These are phyloP conservation scores for Rosa chinensis DNA, from an alignment of 306 rosid genomes.

Conservation along the genomic window DNA sequence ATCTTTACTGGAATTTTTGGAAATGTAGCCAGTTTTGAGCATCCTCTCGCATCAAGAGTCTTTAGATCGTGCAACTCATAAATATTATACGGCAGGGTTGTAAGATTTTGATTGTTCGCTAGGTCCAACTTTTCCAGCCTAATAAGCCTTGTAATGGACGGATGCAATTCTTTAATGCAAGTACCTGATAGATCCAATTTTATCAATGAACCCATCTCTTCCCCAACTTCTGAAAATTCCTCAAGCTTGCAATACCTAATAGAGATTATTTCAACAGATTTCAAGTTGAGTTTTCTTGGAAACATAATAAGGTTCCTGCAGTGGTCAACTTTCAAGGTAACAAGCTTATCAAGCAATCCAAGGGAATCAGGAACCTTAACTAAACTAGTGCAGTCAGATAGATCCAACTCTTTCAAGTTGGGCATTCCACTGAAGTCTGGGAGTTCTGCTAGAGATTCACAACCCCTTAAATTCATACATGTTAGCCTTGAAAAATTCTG, in stretches of 20 bases:
- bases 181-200: not conserved
- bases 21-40: too few relatives aligned
- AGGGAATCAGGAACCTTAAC: not conserved
- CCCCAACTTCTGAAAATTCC: constrained; percentile 2
- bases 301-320: not conserved
- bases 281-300: constrained; percentile 12
- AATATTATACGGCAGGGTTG: too few relatives aligned
- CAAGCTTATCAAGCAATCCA: not conserved
- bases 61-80: too few relatives aligned
- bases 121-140: too few relatives aligned
- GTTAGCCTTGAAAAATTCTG: not conserved
- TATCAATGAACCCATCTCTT: not conserved
- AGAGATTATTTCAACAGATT: not conserved
- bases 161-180: not conserved
- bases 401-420: not conserved
- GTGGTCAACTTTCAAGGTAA: not conserved
- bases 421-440: not conserved
- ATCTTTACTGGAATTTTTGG: too few relatives aligned
- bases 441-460: not conserved
- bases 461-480: not conserved
- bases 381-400: not conserved
- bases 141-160: too few relatives aligned
- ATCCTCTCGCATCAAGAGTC: too few relatives aligned
- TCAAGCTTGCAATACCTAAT: not conserved
- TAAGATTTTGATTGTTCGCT: too few relatives aligned